Evolutionary conservation across 345 rosid species (phyloP).

Genomic region (Eucalyptus victrix): DNA sequence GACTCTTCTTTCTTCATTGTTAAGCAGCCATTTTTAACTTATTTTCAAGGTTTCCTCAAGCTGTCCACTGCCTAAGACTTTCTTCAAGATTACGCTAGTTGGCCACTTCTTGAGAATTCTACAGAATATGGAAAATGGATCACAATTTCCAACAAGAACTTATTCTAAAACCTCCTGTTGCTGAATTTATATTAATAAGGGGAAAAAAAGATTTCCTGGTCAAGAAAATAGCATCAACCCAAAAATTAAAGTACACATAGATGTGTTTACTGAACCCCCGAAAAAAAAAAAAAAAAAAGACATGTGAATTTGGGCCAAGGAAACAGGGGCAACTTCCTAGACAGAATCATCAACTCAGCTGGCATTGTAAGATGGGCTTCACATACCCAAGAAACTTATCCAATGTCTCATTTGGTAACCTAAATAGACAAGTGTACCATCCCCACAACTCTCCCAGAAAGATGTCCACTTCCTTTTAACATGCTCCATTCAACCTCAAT

Average conservation of each 20-base stretch:
- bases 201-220: not conserved
- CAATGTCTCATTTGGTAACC: not conserved
- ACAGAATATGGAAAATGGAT: not conserved
- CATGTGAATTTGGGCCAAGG: not conserved
- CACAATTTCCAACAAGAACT: not conserved
- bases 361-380: not conserved
- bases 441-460: not conserved
- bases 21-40: no score
- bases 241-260: not conserved
- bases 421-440: not conserved
- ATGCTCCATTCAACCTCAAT: not conserved
- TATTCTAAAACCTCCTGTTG: not conserved
- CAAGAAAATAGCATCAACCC: not conserved
- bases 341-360: not conserved
- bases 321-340: not conserved
- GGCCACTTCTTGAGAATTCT: no score
- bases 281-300: not conserved
- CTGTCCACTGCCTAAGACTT: fast-evolving
- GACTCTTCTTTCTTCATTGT: no score
- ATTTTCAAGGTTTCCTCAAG: no score
- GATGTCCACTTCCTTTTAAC: not conserved
- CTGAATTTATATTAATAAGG: not conserved
- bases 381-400: not conserved
- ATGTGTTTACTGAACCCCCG: not conserved
- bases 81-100: not conserved